A percentile compares a stretch with the other conserved stretches of the same genome.
These are phyloP conservation scores for Botrytis tulipae DNA, from an alignment of 2,329 filamentous ascomycete genomes.

Conservation along the genomic window DNA sequence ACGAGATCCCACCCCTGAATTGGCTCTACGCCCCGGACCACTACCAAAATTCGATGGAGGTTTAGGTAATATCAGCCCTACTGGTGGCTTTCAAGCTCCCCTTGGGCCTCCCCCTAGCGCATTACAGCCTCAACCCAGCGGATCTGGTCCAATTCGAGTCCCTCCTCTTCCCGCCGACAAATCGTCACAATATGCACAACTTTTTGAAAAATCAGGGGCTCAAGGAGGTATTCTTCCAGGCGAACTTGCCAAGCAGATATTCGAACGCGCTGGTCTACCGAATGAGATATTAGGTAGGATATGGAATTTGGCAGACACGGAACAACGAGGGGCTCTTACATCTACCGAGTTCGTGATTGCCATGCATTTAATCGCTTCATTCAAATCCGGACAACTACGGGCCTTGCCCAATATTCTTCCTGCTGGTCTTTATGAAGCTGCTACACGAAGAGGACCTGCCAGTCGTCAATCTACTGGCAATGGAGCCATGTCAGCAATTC, in stretches of 20 bases:
- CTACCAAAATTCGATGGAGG: conserved; percentile 89
- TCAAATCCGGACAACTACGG: conserved; percentile 79
- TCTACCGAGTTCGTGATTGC: conserved; percentile 94
- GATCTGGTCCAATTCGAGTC: conserved; percentile 73
- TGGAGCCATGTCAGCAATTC: conserved; percentile 63
- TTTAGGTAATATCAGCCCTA: conserved; percentile 40
- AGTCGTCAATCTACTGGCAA: conserved; percentile 42
- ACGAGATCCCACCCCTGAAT: conserved; percentile 73
- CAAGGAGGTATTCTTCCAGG: conserved; percentile 76
- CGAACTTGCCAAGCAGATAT: conserved; percentile 88
- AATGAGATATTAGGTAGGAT: conserved; percentile 92
- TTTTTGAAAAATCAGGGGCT: conserved; percentile 87
- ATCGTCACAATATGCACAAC: conserved; percentile 78
- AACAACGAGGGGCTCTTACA: conserved; percentile 83
- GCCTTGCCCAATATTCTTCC: conserved; percentile 78
- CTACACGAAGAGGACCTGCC: conserved; percentile 61
- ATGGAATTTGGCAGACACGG: conserved; percentile 92
- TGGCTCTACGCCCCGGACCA: conserved; percentile 84
- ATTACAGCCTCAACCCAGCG: conserved; percentile 57
- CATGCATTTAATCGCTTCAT: conserved; percentile 93
- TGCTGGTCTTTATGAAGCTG: conserved; percentile 84
- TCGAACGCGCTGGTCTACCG: conserved; percentile 85
- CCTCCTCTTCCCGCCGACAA: conserved; percentile 87
- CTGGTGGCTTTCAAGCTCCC: conserved; percentile 47
- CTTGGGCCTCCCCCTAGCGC: conserved; percentile 44